Evolutionary conservation across 805 yeast species (phyloP).

Genomic region (Candida suzukii): DNA sequence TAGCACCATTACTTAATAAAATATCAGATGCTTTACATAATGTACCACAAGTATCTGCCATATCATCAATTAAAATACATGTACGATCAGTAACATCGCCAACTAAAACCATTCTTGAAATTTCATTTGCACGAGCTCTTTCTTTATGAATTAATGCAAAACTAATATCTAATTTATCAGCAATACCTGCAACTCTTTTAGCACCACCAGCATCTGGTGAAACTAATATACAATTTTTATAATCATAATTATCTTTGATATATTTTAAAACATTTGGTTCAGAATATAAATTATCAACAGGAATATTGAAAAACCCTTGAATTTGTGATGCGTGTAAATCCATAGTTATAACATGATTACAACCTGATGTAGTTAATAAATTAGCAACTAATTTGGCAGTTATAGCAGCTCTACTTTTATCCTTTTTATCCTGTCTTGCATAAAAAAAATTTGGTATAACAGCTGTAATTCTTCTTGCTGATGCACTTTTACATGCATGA

Average conservation of each 20-base stretch:
- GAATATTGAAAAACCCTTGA: constrained; percentile 92
- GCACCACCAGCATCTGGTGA: constrained; percentile 99
- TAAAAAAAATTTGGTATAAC: constrained; percentile 95
- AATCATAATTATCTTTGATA: constrained; percentile 56
- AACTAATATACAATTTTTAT: constrained; percentile 64
- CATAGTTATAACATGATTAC: constrained; percentile 93
- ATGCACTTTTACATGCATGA: constrained; percentile 93
- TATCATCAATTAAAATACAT: constrained; percentile 88
- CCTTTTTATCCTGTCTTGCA: constrained; percentile 96
- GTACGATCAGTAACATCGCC: constrained; percentile 85
- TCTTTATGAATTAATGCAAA: constrained; percentile 97
- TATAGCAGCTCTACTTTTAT: constrained; percentile 92
- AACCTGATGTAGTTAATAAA: constrained; percentile 87
- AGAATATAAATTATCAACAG: constrained; percentile 93
- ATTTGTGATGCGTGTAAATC: constrained; percentile 97
- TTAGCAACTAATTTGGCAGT: constrained; percentile 94
- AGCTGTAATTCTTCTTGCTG: constrained; percentile 90
- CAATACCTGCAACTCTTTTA: constrained; percentile 89
- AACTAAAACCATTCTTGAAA: constrained; percentile 88
- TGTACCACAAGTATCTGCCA: constrained; percentile 99
- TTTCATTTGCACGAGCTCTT: constrained; percentile 92
- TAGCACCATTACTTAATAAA: constrained; percentile 72
- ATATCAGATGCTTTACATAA: constrained; percentile 91
- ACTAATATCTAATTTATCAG: constrained; percentile 84
- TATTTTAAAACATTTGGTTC: constrained; percentile 86